Percentiles rank a stretch among this genome's conserved stretches.
Conservation (phyloP, 352 stramenopile species). For the Pseudoperonospora humuli region DNA sequence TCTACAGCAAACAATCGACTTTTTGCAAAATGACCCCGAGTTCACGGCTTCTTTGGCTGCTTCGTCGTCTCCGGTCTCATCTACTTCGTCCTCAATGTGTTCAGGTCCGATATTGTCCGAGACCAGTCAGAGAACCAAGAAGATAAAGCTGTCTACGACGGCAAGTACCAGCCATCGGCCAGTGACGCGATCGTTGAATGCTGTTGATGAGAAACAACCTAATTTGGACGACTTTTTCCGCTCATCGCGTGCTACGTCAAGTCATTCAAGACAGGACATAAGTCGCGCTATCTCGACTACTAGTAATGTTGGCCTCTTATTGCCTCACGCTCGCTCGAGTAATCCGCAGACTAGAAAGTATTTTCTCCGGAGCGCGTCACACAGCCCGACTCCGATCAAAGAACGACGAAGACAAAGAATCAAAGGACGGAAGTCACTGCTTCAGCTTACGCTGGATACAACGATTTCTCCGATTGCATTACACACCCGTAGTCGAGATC, state of each 20-base stretch:
- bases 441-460: conserved; percentile 34
- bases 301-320: conserved; percentile 10
- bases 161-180: conserved; percentile 12
- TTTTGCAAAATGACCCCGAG: conserved; percentile 41
- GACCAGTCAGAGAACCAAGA: conserved; percentile 1
- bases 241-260: conserved; percentile 10
- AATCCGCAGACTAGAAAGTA: conserved; percentile 22
- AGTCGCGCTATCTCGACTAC: conserved; percentile 12
- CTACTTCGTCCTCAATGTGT: conserved; percentile 16
- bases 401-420: conserved; percentile 9
- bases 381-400: conserved; percentile 28
- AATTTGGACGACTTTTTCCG: conserved; percentile 38
- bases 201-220: conserved; percentile 30
- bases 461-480: conserved; percentile 24
- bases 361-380: conserved; percentile 27
- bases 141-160: conserved; percentile 1
- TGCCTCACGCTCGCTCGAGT: conserved; percentile 10
- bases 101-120: neutral
- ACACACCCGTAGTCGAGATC: conserved; percentile 24
- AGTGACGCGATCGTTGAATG: conserved; percentile 20
- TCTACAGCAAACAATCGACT: conserved; percentile 46
- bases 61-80: conserved; percentile 16
- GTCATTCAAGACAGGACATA: conserved; percentile 14
- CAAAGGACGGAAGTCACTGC: conserved; percentile 24
- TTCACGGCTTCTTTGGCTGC: conserved; percentile 25